Base-by-base conservation (phyloP, 805 yeast genomes). In the Saccharomyces mikatae region DNA sequence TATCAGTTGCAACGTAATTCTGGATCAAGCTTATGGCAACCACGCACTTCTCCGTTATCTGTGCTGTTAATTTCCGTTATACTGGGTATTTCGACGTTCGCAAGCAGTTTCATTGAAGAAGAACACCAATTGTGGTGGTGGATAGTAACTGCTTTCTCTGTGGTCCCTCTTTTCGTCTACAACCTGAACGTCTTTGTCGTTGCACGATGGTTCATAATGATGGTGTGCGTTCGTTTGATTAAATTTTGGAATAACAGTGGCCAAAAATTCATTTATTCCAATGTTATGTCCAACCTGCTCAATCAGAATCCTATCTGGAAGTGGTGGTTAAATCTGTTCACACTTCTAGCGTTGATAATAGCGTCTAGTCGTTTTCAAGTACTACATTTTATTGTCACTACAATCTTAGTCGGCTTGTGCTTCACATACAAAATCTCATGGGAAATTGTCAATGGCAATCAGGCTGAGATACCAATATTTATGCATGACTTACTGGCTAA, bases 41-140 rank as follows among this genome's bases (percentile, higher is more conserved):
- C 63, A 30, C 28, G 26, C 2, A 14, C 36, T 8, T 24, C 54
- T 17, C 54, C 56, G 11, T 4, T 62, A 53, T 4, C 59, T 55
- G 11, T 62, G 62, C 30, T 68, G 62, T 21, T 51, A 53, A 54
- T 64, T 64, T 61, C 73, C 21, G 47, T 76, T 44, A 49, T 74
- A 0, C 76, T 83, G 52, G 79, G 84, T 2, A 41, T 75, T 0
- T 76, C 88, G 0, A 77, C 85, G 59, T 89, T 91, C 71, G 96
- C 91, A 10, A 89, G 95, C 56, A 91, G 96, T 28, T 75, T 91
- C 54, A 86, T 94, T 17, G 99, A 94, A 64, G 99, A 94, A 68
- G 99, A 94, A 65, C 96, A 94, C 65, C 97, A 91, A 65, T 69
- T 91, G 17, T 94, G 99, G 99, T 94, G 96, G 88, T 87, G 89